These are phyloP conservation scores for Xerocomus amazonicus DNA, from an alignment of 1,284 basidiomycete species.

Conservation along the genomic window DNA sequence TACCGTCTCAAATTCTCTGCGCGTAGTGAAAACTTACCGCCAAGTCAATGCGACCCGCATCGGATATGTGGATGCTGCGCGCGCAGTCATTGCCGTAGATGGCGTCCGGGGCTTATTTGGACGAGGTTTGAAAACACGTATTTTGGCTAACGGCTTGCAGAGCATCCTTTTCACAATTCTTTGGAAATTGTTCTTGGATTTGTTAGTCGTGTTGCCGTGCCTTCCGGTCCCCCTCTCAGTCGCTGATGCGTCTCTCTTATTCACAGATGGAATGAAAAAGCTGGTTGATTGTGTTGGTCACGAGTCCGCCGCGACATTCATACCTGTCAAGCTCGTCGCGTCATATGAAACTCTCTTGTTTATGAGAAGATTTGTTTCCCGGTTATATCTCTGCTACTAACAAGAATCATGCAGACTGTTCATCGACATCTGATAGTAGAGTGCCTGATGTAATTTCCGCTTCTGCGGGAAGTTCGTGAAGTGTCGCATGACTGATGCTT, in stretches of 20 bases:
- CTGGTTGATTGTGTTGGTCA: not conserved
- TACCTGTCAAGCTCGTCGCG: not conserved
- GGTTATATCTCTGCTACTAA: no score
- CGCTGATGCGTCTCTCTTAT: not conserved
- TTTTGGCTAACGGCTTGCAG: constrained; percentile 82
- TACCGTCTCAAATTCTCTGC: constrained; percentile 78
- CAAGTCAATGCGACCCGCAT: constrained; percentile 81
- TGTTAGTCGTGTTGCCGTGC: constrained; percentile 48
- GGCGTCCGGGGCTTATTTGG: constrained; percentile 70
- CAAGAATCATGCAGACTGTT: no score
- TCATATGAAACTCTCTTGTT: no score
- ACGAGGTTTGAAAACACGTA: constrained; percentile 78
- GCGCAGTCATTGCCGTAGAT: constrained; percentile 61
- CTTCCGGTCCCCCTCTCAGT: no score
- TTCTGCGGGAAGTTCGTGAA: no score
- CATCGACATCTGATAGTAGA: no score
- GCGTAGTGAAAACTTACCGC: constrained; percentile 91
- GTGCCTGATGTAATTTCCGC: no score
- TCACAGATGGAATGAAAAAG: constrained; percentile 2
- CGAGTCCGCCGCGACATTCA: not conserved
- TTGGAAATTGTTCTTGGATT: constrained; percentile 82
- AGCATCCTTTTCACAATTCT: constrained; percentile 81
- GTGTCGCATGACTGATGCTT: no score
- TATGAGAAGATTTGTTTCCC: no score
- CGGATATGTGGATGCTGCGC: constrained; percentile 68